A percentile compares a stretch with the other conserved stretches of the same genome.
Conservation (phyloP, 371 early-diverging fungal genomes). For the Mortierella sp. region DNA sequence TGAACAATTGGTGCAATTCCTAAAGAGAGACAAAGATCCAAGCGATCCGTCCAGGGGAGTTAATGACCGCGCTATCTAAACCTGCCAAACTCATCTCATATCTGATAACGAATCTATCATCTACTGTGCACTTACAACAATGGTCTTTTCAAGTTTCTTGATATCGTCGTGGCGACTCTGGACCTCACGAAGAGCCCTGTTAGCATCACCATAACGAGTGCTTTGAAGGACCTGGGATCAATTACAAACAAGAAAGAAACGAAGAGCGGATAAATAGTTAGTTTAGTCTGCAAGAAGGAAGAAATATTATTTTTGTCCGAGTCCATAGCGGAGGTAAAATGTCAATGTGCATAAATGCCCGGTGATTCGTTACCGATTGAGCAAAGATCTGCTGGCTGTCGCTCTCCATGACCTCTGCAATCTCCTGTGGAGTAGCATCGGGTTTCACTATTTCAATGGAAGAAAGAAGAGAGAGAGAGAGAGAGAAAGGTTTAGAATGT, state of each 20-base stretch:
- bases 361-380: constrained; percentile 68
- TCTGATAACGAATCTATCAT: neutral
- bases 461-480: neutral
- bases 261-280: neutral
- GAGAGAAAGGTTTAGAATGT: too few species aligned
- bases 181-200: constrained; percentile 83
- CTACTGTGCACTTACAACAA: constrained; percentile 62
- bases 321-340: too few species aligned
- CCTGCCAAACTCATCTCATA: neutral
- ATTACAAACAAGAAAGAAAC: neutral
- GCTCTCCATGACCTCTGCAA: constrained; percentile 79
- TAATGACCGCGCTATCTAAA: too few species aligned
- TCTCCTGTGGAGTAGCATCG: constrained; percentile 84
- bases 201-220: constrained; percentile 84
- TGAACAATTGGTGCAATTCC: constrained; percentile 90
- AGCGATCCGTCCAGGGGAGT: constrained; percentile 1
- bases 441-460: constrained; percentile 75
- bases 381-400: constrained; percentile 87
- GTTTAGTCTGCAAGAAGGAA: neutral
- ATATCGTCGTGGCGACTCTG: constrained; percentile 91
- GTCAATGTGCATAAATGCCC: neutral
- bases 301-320: neutral
- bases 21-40: constrained; percentile 38
- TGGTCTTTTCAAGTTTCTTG: constrained; percentile 86
- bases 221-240: constrained; percentile 79